A percentile compares a stretch with the other conserved stretches of the same genome.
Evolutionary conservation across 108 stramenopile genomes (phyloP).

Genomic region (Aurantiochytrium sp.): DNA sequence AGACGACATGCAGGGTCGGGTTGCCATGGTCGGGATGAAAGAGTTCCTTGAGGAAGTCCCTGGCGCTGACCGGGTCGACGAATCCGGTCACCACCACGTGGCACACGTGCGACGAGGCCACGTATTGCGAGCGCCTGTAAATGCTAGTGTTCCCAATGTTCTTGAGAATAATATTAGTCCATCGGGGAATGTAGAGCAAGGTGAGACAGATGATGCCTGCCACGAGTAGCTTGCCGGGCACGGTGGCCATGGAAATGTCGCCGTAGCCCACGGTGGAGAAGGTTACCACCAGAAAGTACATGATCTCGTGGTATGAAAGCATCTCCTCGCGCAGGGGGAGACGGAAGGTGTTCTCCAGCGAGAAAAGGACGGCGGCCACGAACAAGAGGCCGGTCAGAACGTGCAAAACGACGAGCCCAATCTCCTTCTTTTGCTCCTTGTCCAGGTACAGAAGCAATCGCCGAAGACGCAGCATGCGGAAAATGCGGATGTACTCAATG

Average conservation of each 20-base stretch:
- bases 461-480: background rate
- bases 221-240: background rate
- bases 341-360: background rate
- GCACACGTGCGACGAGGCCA: background rate
- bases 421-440: background rate
- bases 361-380: background rate
- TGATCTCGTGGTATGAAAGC: background rate
- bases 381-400: background rate
- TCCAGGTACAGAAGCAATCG: background rate
- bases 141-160: background rate
- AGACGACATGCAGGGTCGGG: background rate
- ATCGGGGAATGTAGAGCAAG: background rate
- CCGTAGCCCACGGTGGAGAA: conserved; percentile 32
- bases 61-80: background rate
- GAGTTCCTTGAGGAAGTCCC: conserved; percentile 27
- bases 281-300: conserved; percentile 14
- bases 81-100: conserved; percentile 18
- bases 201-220: background rate
- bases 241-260: background rate
- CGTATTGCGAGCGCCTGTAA: background rate
- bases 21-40: conserved; percentile 32
- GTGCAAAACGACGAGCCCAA: background rate
- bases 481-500: background rate
- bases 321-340: background rate
- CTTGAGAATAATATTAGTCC: background rate